Evolutionary conservation across 164 flowering plant genomes (phyloP).

Genomic region (Tinospora cordifolia): DNA sequence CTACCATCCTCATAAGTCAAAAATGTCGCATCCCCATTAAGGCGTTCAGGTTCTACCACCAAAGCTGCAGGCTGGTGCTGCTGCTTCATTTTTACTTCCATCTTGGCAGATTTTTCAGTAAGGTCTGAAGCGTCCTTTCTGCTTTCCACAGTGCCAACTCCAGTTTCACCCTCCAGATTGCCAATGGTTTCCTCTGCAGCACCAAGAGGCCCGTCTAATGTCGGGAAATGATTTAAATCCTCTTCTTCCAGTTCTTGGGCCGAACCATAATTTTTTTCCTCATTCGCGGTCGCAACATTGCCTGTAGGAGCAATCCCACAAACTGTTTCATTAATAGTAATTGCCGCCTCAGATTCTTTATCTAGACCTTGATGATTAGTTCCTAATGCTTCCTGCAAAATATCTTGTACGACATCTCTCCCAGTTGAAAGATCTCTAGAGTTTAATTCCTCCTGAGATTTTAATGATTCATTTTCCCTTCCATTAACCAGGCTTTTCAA

Average conservation of each 20-base stretch:
- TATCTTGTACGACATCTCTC: conserved; percentile 10
- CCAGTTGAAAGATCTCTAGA: conserved; percentile 13
- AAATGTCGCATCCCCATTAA: background rate
- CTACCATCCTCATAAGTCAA: conserved; percentile 4
- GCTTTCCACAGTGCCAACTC: conserved; percentile 8
- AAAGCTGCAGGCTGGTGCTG: conserved; percentile 11
- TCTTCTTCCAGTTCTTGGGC: too few relatives aligned
- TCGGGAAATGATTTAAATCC: conserved; percentile 1
- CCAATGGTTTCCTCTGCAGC: conserved; percentile 5
- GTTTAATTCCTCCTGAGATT: conserved; percentile 2
- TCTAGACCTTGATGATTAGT: conserved; percentile 5
- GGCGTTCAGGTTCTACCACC: conserved; percentile 6
- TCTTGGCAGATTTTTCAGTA: conserved; percentile 2
- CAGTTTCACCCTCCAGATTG: conserved; percentile 10
- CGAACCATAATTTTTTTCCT: too few relatives aligned
- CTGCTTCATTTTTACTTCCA: conserved; percentile 5
- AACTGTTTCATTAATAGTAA: conserved; percentile 7
- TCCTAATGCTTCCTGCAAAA: conserved; percentile 1
- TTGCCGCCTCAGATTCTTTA: conserved; percentile 15
- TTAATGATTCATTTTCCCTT: conserved; percentile 20
- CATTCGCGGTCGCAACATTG: too few relatives aligned
- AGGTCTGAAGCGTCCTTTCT: conserved; percentile 8
- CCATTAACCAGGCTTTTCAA: background rate
- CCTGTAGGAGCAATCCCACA: too few relatives aligned
- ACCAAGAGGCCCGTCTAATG: conserved; percentile 14